Evolutionary conservation across 805 yeast genomes (phyloP), one percentile per base, ranked within the genome.

Genomic region (Barnettozyma siamensis): DNA sequence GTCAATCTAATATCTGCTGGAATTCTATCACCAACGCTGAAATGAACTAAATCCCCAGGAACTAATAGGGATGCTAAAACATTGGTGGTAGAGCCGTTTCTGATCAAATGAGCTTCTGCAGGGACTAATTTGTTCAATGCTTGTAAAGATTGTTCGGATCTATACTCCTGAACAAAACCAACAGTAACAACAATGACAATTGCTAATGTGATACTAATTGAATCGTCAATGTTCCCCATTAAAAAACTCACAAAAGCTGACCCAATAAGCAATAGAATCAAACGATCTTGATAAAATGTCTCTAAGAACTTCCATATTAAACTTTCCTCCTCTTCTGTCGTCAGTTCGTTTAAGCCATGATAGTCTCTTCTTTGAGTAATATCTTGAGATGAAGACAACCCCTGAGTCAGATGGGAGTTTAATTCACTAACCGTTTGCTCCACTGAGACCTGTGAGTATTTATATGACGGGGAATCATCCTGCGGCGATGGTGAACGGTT

Each of bases 151-250:
- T 93, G 84, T 58, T 93, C 99, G 2, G 96, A 86, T 55, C 97
- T 75, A 58, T 89, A 89, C 62, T 93, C 99, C 65, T 93, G 99
- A 26, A 93, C 89, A 65, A 93, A 93, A 0, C 99, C 99, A 29
- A 93, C 99, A 1, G 93, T 78, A 11, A 93, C 97, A 26, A 93
- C 99, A 51, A 93, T 89, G 33, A 86, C 54, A 37, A 93, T 87
- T 4, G 99, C 99, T 48, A 89, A 69, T 0, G 97, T 82, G 52
- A 93, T 93, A 50, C 93, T 81, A n/a, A 93, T 68, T 2, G 98
- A 95, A 62, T 93, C 99, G 59, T 93, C 97, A 26, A 79, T 78
- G 64, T 93, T 93, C n/a, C 96, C 96, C 94, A 93, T 87, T 53
- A 86, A 63, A 51, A 91, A 85, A 47, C 94, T 81, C 28, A 93